Percentiles rank a stretch among this genome's conserved stretches.
These are phyloP conservation scores for Wickerhamomyces hampshirensis DNA, from an alignment of 805 yeast species.

Conservation along the genomic window DNA sequence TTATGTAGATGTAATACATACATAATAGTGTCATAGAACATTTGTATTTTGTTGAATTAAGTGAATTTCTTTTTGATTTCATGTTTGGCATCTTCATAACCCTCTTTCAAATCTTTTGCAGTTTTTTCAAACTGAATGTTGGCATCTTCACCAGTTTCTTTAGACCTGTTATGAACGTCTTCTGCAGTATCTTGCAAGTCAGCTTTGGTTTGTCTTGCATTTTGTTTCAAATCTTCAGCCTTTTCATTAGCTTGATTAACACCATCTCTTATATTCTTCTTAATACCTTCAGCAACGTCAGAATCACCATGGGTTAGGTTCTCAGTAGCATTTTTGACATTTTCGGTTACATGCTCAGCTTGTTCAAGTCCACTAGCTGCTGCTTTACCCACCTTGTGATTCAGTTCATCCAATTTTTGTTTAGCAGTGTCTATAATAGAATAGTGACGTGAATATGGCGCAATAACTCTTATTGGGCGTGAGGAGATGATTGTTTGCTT, in stretches of 20 bases:
- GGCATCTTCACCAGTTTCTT: constrained; percentile 2
- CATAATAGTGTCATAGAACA: too few species aligned
- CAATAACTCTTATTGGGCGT: too few species aligned
- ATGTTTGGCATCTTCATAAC: constrained; percentile 8
- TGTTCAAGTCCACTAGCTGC: constrained; percentile 19
- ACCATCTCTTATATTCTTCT: constrained; percentile 4
- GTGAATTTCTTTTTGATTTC: constrained; percentile 6
- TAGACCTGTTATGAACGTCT: not conserved
- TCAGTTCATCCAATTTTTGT: constrained; percentile 18
- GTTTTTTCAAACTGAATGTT: constrained; percentile 1
- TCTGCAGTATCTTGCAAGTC: constrained; percentile 2
- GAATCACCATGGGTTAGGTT: not conserved
- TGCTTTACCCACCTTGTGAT: constrained; percentile 21
- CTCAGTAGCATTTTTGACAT: constrained; percentile 11
- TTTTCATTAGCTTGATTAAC: constrained; percentile 5
- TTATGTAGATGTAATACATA: too few species aligned
- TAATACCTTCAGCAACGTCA: constrained; percentile 6
- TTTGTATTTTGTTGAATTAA: not conserved
- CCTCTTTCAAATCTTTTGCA: constrained; percentile 1
- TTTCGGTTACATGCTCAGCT: constrained; percentile 14
- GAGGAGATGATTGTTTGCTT: not conserved
- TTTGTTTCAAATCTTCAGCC: constrained; percentile 5
- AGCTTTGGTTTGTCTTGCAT: not conserved
- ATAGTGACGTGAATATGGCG: constrained; percentile 13
- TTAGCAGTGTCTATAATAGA: constrained; percentile 21